phyloP scores from a whole-genome alignment of 2,329 filamentous ascomycete genomes.

The Gnomoniopsis sp. region DNA sequence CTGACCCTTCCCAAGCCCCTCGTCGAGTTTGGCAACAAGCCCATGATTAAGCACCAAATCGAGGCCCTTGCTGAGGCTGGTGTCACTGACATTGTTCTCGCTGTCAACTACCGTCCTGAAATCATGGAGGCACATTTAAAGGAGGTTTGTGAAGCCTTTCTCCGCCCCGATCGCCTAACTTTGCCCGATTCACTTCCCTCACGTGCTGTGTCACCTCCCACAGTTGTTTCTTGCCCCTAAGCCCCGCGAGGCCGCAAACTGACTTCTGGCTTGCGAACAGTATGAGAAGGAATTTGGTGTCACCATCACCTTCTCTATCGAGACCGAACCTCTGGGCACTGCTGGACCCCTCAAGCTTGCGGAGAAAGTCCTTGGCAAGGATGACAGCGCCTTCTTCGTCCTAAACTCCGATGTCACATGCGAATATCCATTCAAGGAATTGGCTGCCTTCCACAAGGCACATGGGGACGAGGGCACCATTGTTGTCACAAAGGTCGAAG shows the following conservation, averaged over 20 bases:
- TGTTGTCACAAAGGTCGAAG: constrained; percentile 97
- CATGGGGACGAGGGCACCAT: constrained; percentile 98
- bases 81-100: constrained; percentile 95
- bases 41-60: constrained; percentile 98
- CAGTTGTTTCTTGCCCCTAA: background rate
- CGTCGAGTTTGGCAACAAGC: constrained; percentile 97
- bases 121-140: constrained; percentile 93
- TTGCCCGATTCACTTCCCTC: background rate
- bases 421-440: constrained; percentile 90
- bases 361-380: constrained; percentile 87
- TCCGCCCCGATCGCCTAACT: background rate
- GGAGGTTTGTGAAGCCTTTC: constrained; percentile 57
- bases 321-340: constrained; percentile 91
- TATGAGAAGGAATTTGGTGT: constrained; percentile 92
- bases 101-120: constrained; percentile 98
- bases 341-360: constrained; percentile 94
- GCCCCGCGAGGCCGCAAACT: background rate
- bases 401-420: constrained; percentile 98
- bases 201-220: background rate
- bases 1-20: constrained; percentile 95
- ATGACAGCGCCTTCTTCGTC: constrained; percentile 94
- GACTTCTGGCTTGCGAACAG: constrained; percentile 36
- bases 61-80: constrained; percentile 90
- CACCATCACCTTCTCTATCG: constrained; percentile 95
- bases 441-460: constrained; percentile 85